Conservation (phyloP, 2,329 filamentous ascomycete genomes). For the Claviceps pusilla region DNA sequence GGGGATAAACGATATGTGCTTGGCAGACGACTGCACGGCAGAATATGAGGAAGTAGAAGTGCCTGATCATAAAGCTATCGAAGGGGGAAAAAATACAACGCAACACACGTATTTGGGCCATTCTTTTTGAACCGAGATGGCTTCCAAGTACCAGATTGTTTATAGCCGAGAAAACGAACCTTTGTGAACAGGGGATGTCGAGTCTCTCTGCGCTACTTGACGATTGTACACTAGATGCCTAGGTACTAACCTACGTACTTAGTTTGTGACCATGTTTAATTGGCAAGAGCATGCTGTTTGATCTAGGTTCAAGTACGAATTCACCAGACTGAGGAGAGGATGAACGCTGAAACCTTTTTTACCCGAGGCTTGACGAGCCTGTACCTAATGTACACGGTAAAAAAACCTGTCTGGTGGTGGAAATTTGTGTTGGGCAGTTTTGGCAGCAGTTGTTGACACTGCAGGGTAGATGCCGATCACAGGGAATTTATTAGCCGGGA, state of each 20-base stretch:
- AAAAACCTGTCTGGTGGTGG: background rate
- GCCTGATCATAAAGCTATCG: conserved; percentile 49
- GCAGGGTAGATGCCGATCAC: too few species aligned
- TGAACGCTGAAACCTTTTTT: background rate
- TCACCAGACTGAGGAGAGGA: background rate
- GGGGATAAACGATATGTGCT: conserved; percentile 52
- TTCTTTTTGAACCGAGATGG: background rate
- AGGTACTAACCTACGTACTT: too few species aligned
- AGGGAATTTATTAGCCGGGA: background rate
- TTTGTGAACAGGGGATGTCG: background rate
- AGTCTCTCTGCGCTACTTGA: background rate
- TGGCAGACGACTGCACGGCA: conserved; percentile 49
- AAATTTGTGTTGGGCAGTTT: background rate
- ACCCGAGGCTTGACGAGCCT: background rate
- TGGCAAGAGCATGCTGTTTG: too few species aligned
- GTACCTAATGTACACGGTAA: background rate
- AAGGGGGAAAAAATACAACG: conserved; percentile 33
- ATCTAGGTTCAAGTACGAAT: too few species aligned
- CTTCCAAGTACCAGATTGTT: background rate
- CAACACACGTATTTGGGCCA: background rate
- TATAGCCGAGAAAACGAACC: background rate
- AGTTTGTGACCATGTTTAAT: background rate
- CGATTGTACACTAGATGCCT: background rate
- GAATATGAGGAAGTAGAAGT: conserved; percentile 51
- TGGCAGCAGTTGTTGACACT: background rate